These are phyloP conservation scores for Zymoseptoria ardabiliae DNA, from an alignment of 2,329 filamentous ascomycete genomes.

Conservation along the genomic window DNA sequence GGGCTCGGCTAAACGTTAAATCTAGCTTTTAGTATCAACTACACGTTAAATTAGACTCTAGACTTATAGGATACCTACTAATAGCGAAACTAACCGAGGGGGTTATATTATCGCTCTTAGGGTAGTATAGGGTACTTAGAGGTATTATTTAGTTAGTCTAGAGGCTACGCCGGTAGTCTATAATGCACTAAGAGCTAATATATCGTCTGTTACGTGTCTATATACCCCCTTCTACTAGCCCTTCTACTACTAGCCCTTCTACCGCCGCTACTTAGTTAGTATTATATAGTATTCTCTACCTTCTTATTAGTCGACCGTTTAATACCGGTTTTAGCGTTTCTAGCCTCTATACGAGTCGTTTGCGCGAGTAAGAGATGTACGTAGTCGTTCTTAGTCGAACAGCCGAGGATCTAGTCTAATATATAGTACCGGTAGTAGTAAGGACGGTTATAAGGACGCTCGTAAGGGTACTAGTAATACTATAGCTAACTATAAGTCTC, in stretches of 20 bases:
- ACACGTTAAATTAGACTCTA: too few relatives aligned
- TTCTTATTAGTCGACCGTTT: not conserved
- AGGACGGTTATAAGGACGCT: not conserved
- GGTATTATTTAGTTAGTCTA: too few relatives aligned
- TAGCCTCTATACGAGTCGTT: not conserved
- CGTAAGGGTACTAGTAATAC: not conserved
- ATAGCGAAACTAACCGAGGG: too few relatives aligned
- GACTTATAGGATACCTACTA: too few relatives aligned
- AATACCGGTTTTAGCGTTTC: not conserved
- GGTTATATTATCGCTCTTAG: too few relatives aligned
- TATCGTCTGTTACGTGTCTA: too few relatives aligned
- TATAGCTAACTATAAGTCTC: not conserved
- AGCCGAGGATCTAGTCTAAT: not conserved
- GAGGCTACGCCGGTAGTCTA: too few relatives aligned
- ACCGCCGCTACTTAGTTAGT: not conserved
- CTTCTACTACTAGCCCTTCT: not conserved
- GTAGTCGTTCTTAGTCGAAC: not conserved
- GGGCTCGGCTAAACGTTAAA: too few relatives aligned
- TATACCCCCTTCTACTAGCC: not conserved
- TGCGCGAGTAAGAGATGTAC: too few relatives aligned
- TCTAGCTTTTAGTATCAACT: too few relatives aligned
- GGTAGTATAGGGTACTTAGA: too few relatives aligned
- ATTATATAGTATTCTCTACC: not conserved
- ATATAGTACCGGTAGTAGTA: not conserved
- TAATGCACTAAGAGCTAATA: too few relatives aligned